These are phyloP conservation scores for Letharia lupina DNA, from an alignment of 495 filamentous ascomycete genomes.

Conservation along the genomic window DNA sequence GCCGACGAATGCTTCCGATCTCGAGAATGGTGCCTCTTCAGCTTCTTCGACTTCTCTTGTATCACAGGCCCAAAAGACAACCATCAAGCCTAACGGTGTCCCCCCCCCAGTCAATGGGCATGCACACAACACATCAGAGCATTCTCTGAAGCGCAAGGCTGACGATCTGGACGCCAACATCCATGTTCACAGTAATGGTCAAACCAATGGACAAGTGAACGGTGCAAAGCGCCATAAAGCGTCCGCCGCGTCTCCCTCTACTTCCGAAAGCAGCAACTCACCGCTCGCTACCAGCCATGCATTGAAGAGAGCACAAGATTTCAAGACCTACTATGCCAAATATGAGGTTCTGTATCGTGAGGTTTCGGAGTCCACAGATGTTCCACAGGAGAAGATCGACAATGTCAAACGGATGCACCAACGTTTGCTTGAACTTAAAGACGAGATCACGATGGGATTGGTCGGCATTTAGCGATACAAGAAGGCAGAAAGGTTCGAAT, in stretches of 20 bases:
- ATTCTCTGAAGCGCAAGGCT: slow-evolving; percentile 42
- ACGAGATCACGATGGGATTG: slow-evolving; percentile 50
- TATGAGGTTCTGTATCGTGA: slow-evolving; percentile 56
- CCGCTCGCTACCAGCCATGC: slow-evolving; percentile 36
- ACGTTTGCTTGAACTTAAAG: slow-evolving; percentile 54
- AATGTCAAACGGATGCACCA: slow-evolving; percentile 53
- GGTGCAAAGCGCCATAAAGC: slow-evolving; percentile 41
- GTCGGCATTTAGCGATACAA: slow-evolving; percentile 27
- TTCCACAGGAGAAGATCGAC: slow-evolving; percentile 48
- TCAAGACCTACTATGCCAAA: slow-evolving; percentile 53
- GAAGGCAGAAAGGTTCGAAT: slow-evolving; percentile 26
- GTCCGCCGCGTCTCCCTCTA: slow-evolving; percentile 34
- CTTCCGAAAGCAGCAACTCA: slow-evolving; percentile 40
- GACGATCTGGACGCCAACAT: slow-evolving; percentile 32
- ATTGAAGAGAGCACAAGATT: slow-evolving; percentile 49
- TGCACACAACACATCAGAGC: slow-evolving; percentile 24
- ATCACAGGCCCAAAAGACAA: slow-evolving; percentile 10
- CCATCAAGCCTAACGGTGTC: slow-evolving; percentile 1
- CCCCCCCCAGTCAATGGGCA: slow-evolving; percentile 6
- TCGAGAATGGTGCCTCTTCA: slow-evolving; percentile 40
- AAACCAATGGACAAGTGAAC: slow-evolving; percentile 30
- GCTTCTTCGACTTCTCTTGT: slow-evolving; percentile 24
- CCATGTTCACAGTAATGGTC: slow-evolving; percentile 23
- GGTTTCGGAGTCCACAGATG: slow-evolving; percentile 43
- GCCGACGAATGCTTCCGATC: slow-evolving; percentile 63